These are phyloP conservation scores for Fusarium sp. DNA, from an alignment of 2,329 filamentous ascomycete species.

Conservation along the genomic window DNA sequence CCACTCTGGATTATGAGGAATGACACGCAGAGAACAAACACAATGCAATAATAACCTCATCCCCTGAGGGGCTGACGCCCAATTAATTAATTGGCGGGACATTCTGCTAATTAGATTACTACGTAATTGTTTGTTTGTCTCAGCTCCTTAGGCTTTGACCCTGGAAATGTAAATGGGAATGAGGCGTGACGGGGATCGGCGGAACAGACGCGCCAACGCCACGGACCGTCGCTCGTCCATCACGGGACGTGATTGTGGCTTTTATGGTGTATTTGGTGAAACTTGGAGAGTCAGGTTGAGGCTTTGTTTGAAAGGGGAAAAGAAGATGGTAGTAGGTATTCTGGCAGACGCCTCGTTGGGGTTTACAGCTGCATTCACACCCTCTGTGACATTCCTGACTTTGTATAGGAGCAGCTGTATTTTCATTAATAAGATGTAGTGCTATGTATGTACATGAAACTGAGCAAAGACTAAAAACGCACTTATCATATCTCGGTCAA, in stretches of 20 bases:
- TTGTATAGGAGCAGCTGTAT: background rate
- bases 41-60: background rate
- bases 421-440: background rate
- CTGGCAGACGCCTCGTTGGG: too few species aligned
- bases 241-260: slow-evolving; percentile 40
- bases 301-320: too few species aligned
- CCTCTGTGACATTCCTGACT: slow-evolving; percentile 11
- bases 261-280: slow-evolving; percentile 10
- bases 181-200: slow-evolving; percentile 25
- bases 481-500: slow-evolving; percentile 18
- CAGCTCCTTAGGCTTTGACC: background rate
- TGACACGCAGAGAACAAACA: too few species aligned
- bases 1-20: too few species aligned
- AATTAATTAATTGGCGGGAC: too few species aligned
- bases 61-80: slow-evolving; percentile 9
- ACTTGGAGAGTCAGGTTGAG: slow-evolving; percentile 14
- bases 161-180: background rate
- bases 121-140: background rate
- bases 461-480: background rate
- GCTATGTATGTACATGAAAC: slow-evolving; percentile 14
- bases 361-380: background rate
- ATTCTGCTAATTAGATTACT: too few species aligned
- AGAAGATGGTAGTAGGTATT: too few species aligned
- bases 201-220: slow-evolving; percentile 45
- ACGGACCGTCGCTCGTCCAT: slow-evolving; percentile 44